Conservation (phyloP, 495 filamentous ascomycete species). For the Pseudevernia furfuracea region DNA sequence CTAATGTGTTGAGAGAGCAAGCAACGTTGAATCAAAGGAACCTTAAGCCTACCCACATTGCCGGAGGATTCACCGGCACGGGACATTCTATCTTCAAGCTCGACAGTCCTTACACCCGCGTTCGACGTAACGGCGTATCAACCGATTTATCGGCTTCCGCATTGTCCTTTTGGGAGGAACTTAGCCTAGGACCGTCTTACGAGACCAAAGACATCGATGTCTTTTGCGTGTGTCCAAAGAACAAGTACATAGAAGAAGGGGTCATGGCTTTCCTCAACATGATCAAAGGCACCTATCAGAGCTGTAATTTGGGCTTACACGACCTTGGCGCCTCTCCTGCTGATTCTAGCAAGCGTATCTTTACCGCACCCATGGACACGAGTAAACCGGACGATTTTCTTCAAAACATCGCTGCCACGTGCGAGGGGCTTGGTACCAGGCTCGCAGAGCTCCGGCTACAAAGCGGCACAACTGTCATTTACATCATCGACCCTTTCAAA, state of each 20-base stretch:
- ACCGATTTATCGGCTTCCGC: slow-evolving; percentile 74
- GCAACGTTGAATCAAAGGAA: neutral
- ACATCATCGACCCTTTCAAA: slow-evolving; percentile 71
- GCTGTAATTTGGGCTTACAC: slow-evolving; percentile 69
- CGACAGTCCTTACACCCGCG: slow-evolving; percentile 13
- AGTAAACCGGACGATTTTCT: slow-evolving; percentile 22
- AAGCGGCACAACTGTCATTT: slow-evolving; percentile 71
- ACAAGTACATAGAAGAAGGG: slow-evolving; percentile 49
- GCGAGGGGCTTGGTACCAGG: slow-evolving; percentile 19
- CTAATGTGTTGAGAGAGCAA: neutral
- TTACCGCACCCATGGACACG: slow-evolving; percentile 28
- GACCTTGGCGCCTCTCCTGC: slow-evolving; percentile 45
- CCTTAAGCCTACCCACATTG: neutral
- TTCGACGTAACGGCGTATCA: slow-evolving; percentile 48
- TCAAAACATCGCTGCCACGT: slow-evolving; percentile 35
- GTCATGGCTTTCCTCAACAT: slow-evolving; percentile 63
- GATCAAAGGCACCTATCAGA: slow-evolving; percentile 67
- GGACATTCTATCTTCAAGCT: slow-evolving; percentile 10
- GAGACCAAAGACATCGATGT: slow-evolving; percentile 72
- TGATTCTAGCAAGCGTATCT: slow-evolving; percentile 51
- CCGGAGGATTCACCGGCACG: neutral
- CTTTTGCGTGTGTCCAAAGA: slow-evolving; percentile 69
- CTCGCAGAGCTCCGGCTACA: slow-evolving; percentile 20
- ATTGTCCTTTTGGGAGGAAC: slow-evolving; percentile 81
- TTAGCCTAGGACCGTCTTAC: slow-evolving; percentile 71